phyloP scores from a whole-genome alignment of 441 rosid species.

The Euphorbia corollata region DNA sequence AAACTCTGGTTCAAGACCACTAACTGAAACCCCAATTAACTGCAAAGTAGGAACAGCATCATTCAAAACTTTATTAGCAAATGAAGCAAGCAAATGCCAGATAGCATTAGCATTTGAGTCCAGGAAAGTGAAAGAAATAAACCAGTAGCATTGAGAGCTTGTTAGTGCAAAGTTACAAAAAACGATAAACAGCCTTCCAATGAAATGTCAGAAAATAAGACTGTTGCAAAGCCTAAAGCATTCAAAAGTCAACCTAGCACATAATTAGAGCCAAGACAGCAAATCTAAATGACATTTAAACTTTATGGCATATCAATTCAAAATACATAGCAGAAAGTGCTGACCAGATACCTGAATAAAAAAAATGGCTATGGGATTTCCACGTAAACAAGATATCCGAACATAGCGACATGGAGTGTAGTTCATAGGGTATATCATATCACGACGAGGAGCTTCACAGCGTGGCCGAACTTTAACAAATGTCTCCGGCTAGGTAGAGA shows the following conservation, averaged over 20 bases:
- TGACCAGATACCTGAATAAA: constrained; percentile 55
- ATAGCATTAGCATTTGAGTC: constrained; percentile 4
- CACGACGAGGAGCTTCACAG: constrained; percentile 90
- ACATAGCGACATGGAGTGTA: constrained; percentile 79
- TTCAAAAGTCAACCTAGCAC: constrained; percentile 2
- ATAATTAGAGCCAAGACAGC: constrained; percentile 4
- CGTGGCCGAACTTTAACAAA: constrained; percentile 79
- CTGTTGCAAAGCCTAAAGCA: not conserved
- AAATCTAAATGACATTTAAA: constrained; percentile 3
- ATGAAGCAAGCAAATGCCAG: constrained; percentile 12
- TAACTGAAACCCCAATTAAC: constrained; percentile 71
- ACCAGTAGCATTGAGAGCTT: constrained; percentile 3
- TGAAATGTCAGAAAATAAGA: not conserved
- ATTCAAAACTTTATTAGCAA: constrained; percentile 16
- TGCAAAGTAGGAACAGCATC: constrained; percentile 24
- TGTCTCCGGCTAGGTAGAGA: constrained; percentile 61
- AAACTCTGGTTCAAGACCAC: constrained; percentile 83
- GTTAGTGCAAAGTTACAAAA: not conserved
- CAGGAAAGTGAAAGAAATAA: not conserved
- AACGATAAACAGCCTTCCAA: not conserved
- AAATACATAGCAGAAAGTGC: constrained; percentile 5
- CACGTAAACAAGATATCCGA: constrained; percentile 76
- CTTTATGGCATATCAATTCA: not conserved
- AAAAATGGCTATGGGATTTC: constrained; percentile 81
- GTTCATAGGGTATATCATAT: constrained; percentile 69